Evolutionary conservation across 805 yeast genomes (phyloP), one percentile per base, ranked within the genome.

Genomic region (Candida ulmi): DNA sequence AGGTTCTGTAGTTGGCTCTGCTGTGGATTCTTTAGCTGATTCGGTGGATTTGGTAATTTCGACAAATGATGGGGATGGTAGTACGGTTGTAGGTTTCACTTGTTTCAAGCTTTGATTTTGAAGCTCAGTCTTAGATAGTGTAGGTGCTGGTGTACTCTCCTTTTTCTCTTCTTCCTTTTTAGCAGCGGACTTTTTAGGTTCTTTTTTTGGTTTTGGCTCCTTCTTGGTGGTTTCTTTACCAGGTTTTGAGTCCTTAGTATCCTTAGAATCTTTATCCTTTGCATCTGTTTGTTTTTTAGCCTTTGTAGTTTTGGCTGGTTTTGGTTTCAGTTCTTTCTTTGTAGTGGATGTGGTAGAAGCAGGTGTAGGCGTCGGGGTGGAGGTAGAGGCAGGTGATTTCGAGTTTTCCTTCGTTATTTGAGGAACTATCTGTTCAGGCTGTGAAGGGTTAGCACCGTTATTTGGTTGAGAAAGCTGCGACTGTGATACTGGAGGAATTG

Each of bases 11-110:
- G 33, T 13, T n/a, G 28, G n/a, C 4, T 26, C 36, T 6, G 39
- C 11, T 8, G 24, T 13, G 9, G 37, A 7, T 5, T 31, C 39
- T n/a, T 18, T 34, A 28, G 37, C 37, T 8, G 48, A 26, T 7
- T 12, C 23, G 7, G 17, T 17, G 6, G 30, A 16, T n/a, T 26
- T 12, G 3, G 30, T 8, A 4, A 47, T 29, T 12, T 49, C 55
- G 11, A 51, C 17, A 5, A 51, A 24, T 34, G 41, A 36, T 11
- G 58, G 58, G 1, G 55, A 39, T 15, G 52, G 51, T 11, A 54
- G 13, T 9, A 44, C 9, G 8, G 33, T n/a, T 3, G 35, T 36
- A 16, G 57, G 50, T n/a, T 41, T 43, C 15, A 54, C 51, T 31
- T 41, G 36, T 19, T 47, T 51, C 28, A 55, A 39, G 5, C 36